phyloP scores from a whole-genome alignment of 2,329 filamentous ascomycete species.

The Clarireedia paspali region DNA sequence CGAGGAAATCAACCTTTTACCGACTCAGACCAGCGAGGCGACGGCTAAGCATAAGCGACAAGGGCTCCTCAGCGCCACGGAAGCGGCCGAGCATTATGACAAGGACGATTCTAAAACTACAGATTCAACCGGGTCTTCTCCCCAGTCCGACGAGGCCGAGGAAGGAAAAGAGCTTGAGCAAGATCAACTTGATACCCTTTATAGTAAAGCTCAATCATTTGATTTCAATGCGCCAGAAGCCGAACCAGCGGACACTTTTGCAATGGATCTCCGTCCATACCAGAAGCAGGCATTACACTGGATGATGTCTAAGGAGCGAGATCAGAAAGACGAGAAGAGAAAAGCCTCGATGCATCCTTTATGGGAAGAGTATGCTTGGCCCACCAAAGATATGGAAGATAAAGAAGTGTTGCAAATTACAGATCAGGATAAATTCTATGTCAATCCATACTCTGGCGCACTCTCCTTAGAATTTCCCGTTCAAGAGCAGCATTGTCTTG shows the following conservation, averaged over 20 bases:
- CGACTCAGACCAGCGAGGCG: conserved; percentile 64
- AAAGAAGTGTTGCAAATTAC: conserved; percentile 59
- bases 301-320: conserved; percentile 92
- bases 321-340: conserved; percentile 57
- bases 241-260: conserved; percentile 75
- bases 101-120: conserved; percentile 39
- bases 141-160: conserved; percentile 54
- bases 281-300: conserved; percentile 93
- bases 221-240: conserved; percentile 88
- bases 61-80: conserved; percentile 77
- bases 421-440: conserved; percentile 71
- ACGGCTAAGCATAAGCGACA: conserved; percentile 76
- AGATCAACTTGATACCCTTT: conserved; percentile 87
- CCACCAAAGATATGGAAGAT: conserved; percentile 78
- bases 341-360: conserved; percentile 88
- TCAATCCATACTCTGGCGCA: conserved; percentile 95
- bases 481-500: conserved; percentile 90
- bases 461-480: conserved; percentile 84
- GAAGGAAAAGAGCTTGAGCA: conserved; percentile 90
- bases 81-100: conserved; percentile 72
- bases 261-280: conserved; percentile 78
- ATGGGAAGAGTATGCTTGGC: conserved; percentile 96
- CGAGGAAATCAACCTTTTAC: conserved; percentile 77
- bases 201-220: conserved; percentile 93
- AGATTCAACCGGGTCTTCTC: conserved; percentile 33